phyloP scores from a whole-genome alignment of 208 protist species.

The Strigomonas culicis region DNA sequence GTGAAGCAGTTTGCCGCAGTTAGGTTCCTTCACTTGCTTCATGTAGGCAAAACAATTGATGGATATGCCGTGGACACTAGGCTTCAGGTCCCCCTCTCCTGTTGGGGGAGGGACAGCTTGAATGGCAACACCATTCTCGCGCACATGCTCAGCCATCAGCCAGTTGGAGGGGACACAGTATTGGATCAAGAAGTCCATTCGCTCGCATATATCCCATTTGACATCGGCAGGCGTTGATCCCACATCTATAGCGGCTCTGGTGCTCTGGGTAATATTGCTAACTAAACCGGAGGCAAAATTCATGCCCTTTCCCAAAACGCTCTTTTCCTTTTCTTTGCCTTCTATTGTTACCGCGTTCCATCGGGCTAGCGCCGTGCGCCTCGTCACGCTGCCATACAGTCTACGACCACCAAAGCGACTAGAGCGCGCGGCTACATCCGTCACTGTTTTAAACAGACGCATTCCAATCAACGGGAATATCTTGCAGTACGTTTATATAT shows the following conservation, averaged over 20 bases:
- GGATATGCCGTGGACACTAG: constrained; percentile 65
- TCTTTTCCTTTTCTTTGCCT: constrained; percentile 1
- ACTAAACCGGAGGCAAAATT: constrained; percentile 51
- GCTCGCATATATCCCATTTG: constrained; percentile 68
- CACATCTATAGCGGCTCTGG: constrained; percentile 2
- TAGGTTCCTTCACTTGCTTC: constrained; percentile 51
- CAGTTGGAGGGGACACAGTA: constrained; percentile 73
- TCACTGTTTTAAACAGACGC: not conserved
- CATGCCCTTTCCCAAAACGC: constrained; percentile 60
- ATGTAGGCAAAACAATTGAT: constrained; percentile 83
- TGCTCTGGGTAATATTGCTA: constrained; percentile 4
- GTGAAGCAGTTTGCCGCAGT: constrained; percentile 55
- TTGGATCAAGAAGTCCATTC: constrained; percentile 80
- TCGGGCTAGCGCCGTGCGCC: constrained; percentile 36
- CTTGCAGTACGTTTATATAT: no score
- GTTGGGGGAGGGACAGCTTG: constrained; percentile 50
- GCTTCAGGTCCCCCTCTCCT: not conserved
- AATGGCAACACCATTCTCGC: constrained; percentile 73
- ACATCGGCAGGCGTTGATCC: constrained; percentile 40
- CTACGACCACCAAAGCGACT: not conserved
- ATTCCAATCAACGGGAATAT: no score
- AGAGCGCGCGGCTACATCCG: not conserved
- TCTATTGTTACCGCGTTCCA: constrained; percentile 29
- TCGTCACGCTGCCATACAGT: no score
- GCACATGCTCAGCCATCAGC: constrained; percentile 49